A percentile compares a stretch with the other conserved stretches of the same genome.
These are phyloP conservation scores for Cercophora newfieldiana DNA, from an alignment of 495 filamentous ascomycete genomes.

Conservation along the genomic window DNA sequence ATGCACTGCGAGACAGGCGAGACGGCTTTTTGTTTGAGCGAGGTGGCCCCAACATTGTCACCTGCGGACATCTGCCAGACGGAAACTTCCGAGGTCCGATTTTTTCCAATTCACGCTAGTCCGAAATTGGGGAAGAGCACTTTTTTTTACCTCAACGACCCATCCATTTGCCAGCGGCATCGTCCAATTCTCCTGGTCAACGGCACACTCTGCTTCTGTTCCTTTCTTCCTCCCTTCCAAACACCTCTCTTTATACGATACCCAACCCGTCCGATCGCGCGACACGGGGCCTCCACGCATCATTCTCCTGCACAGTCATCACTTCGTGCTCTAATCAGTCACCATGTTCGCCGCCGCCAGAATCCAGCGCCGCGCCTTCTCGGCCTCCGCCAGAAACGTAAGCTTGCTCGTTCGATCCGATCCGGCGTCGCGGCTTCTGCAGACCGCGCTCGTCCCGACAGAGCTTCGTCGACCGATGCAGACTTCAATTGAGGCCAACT, in stretches of 20 bases:
- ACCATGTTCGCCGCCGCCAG: conserved; percentile 79
- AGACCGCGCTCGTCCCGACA: neutral
- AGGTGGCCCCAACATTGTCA: neutral
- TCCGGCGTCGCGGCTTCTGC: conserved; percentile 14
- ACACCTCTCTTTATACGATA: conserved; percentile 14
- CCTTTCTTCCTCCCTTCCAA: conserved; percentile 10
- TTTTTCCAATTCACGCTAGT: conserved; percentile 25
- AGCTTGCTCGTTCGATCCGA: conserved; percentile 27
- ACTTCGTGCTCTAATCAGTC: conserved; percentile 17
- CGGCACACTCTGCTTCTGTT: conserved; percentile 17
- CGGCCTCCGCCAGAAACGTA: conserved; percentile 87
- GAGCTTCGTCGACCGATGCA: neutral
- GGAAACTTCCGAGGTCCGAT: conserved; percentile 34
- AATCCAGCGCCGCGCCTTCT: conserved; percentile 91
- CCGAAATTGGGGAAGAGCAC: conserved; percentile 12
- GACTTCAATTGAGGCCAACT: conserved; percentile 30
- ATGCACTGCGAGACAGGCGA: too few species aligned
- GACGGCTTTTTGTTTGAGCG: too few species aligned
- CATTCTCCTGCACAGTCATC: conserved; percentile 17
- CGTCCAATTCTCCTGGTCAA: conserved; percentile 10
- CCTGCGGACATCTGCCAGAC: neutral
- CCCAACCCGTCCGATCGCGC: neutral
- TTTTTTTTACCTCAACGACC: conserved; percentile 33
- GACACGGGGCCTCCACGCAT: neutral
- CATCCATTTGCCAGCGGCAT: conserved; percentile 4